These are phyloP conservation scores for Laburnicola sp. DNA, from an alignment of 2,329 filamentous ascomycete species.

Conservation along the genomic window DNA sequence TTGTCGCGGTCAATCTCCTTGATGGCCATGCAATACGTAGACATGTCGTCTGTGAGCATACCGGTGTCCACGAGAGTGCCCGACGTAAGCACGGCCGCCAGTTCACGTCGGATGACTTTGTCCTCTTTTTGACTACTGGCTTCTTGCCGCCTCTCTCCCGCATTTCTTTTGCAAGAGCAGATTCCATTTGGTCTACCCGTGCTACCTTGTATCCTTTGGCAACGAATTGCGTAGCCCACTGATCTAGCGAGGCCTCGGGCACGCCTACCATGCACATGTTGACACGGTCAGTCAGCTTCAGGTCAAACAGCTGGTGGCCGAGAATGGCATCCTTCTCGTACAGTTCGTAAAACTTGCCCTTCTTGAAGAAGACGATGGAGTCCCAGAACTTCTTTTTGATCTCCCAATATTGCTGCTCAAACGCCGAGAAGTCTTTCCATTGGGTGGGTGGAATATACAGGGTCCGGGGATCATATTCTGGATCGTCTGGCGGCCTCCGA, in stretches of 20 bases:
- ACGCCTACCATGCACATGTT: slow-evolving; percentile 99
- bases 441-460: slow-evolving; percentile 85
- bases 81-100: slow-evolving; percentile 86
- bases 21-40: slow-evolving; percentile 92
- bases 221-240: slow-evolving; percentile 98
- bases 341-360: slow-evolving; percentile 98
- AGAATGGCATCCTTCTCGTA: slow-evolving; percentile 98
- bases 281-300: slow-evolving; percentile 96
- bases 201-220: slow-evolving; percentile 98
- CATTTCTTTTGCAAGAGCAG: slow-evolving; percentile 96
- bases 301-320: slow-evolving; percentile 92
- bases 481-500: slow-evolving; percentile 72
- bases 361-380: slow-evolving; percentile 98
- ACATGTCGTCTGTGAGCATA: slow-evolving; percentile 98
- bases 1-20: slow-evolving; percentile 72
- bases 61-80: slow-evolving; percentile 93
- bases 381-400: slow-evolving; percentile 99
- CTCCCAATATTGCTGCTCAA: slow-evolving; percentile 99
- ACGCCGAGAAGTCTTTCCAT: slow-evolving; percentile 83
- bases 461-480: slow-evolving; percentile 88
- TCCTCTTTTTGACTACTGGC: slow-evolving; percentile 66
- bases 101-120: slow-evolving; percentile 89
- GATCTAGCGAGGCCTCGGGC: slow-evolving; percentile 89
- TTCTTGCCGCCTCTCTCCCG: slow-evolving; percentile 75
- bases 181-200: slow-evolving; percentile 94